Base-by-base conservation (phyloP, 352 stramenopile species). In the Pythium plurisporium region DNA sequence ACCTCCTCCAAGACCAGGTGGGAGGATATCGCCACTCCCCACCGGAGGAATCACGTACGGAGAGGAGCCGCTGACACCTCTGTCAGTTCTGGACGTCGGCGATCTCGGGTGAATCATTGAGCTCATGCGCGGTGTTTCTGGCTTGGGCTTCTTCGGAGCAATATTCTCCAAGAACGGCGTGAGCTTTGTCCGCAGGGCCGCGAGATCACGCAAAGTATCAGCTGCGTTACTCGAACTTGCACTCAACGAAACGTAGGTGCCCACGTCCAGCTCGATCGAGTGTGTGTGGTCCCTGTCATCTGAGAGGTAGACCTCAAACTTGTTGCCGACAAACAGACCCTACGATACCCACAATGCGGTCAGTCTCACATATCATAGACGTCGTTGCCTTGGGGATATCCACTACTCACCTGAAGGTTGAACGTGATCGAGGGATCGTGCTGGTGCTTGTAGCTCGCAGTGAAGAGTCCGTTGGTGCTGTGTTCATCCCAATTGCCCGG, bases 251-350 rank as follows among this genome's bases (percentile, higher is more conserved):
- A 87, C 40, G 37, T 78, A 81, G 14, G 60, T 70, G 19, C 74
- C 68, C 26, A 73, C 56, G 50, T 66, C 85, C 23, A 94, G 58
- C 61, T 90, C 82, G 33, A 91, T 80, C 10, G 85, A 91, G 45
- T 88, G 70, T 9, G 76, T 88, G 54, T 83, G 70, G 10, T 86
- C 57, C 45, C 79, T 74, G 59, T 81, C 59, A 22, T 87, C 74
- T 4, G 79, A 89, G 15, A 94, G 61, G 63, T 91, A 91, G 37
- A 91, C 68, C 53, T 91, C 77, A 22, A 94, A 84, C 55, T 86
- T 91, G 45, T 68, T 74, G 22, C 78, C 74, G 38, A 94, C 78
- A 55, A 87, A 89, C 34, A 94, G 50, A 15, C 72, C 77, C 82
- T 94, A 31, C 9, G 33, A 15, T 8, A 37, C 38, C 11, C n/a